phyloP scores from a whole-genome alignment of 805 yeast species.

The Monosporozyma solicola region DNA sequence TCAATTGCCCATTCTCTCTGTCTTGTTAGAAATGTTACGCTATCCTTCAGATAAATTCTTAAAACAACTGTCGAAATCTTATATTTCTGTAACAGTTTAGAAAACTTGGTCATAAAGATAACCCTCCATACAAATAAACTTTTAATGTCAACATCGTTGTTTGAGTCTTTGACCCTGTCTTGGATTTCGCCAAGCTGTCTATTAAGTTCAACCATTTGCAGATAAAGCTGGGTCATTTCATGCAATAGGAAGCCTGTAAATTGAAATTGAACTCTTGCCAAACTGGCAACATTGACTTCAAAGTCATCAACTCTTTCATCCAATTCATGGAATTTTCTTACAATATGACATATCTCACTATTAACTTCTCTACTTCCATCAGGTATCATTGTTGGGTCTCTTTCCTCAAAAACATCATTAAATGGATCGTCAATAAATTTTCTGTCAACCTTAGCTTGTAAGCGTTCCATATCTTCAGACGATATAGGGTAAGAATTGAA shows the following conservation, averaged over 20 bases:
- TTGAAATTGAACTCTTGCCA: conserved; percentile 30
- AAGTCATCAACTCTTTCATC: conserved; percentile 29
- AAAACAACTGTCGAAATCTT: conserved; percentile 27
- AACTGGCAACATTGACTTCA: conserved; percentile 30
- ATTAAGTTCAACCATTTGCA: conserved; percentile 27
- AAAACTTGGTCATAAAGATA: conserved; percentile 21
- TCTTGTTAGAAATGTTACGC: conserved; percentile 26
- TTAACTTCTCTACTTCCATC: conserved; percentile 24
- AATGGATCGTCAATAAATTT: conserved; percentile 28
- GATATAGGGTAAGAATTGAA: conserved; percentile 6
- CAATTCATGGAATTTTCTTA: conserved; percentile 24
- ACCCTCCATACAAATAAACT: conserved; percentile 26
- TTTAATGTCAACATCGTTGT: conserved; percentile 15
- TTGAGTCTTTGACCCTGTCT: conserved; percentile 15
- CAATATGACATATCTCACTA: conserved; percentile 26
- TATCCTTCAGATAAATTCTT: conserved; percentile 27
- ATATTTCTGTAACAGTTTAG: conserved; percentile 21
- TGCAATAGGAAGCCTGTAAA: conserved; percentile 29
- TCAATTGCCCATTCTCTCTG: conserved; percentile 27
- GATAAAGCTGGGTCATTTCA: conserved; percentile 28
- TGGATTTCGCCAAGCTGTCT: conserved; percentile 23
- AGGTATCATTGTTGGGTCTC: conserved; percentile 23
- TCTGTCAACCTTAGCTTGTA: conserved; percentile 20
- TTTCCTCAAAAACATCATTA: conserved; percentile 23
- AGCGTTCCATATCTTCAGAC: conserved; percentile 13